Evolutionary conservation across 2,329 filamentous ascomycete species (phyloP).

Genomic region (Sclerotinia glacialis): DNA sequence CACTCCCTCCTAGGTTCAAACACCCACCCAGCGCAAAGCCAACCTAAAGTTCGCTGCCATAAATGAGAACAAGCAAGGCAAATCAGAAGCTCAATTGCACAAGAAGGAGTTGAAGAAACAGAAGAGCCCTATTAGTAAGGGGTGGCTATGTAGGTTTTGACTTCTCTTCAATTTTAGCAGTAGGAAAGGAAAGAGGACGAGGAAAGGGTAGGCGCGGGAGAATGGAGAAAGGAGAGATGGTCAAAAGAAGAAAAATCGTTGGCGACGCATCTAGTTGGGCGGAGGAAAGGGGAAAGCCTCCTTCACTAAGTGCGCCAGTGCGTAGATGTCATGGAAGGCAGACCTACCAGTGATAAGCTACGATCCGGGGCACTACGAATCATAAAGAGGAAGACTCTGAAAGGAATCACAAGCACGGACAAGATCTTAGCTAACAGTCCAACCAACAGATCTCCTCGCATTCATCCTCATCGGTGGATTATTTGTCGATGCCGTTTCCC

Average conservation of each 20-base stretch:
- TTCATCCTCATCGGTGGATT: constrained; percentile 13
- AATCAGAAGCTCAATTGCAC: constrained; percentile 63
- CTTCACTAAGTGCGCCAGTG: too few species aligned
- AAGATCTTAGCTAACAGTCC: background rate
- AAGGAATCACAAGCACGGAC: background rate
- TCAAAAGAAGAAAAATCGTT: background rate
- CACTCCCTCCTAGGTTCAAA: constrained; percentile 63
- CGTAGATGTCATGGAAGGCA: background rate
- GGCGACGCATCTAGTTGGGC: too few species aligned
- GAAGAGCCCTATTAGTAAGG: constrained; percentile 57
- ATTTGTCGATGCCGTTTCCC: background rate
- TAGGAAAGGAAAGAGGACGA: background rate
- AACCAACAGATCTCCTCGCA: background rate
- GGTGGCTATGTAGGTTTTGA: constrained; percentile 58
- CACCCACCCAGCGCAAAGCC: constrained; percentile 75
- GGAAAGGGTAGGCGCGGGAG: background rate
- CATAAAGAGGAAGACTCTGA: background rate
- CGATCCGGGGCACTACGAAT: background rate
- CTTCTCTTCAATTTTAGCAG: background rate
- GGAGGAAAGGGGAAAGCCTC: background rate
- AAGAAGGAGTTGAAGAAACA: constrained; percentile 48
- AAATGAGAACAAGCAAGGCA: constrained; percentile 72
- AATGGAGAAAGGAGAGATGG: background rate
- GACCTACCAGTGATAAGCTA: background rate
- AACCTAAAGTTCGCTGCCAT: constrained; percentile 76